phyloP scores from a whole-genome alignment of 768 basidiomycete genomes.

The Phlebiopsis flavidoalba region DNA sequence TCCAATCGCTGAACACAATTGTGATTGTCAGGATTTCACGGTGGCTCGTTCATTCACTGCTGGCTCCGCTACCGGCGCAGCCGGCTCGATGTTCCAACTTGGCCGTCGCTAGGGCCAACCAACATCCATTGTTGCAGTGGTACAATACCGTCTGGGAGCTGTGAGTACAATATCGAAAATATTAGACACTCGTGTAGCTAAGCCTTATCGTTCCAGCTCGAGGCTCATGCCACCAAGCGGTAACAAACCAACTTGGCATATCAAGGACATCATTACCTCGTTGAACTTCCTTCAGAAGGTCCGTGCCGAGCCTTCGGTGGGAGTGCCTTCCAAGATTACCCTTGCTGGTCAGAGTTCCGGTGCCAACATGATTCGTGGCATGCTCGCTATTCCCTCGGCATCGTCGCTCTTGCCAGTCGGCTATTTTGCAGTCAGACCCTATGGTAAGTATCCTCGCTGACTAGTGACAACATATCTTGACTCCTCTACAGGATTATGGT shows the following conservation, averaged over 20 bases:
- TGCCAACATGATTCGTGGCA: constrained; percentile 69
- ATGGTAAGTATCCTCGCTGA: constrained; percentile 71
- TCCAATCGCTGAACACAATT: not conserved
- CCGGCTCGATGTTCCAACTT: constrained; percentile 73
- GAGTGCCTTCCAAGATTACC: constrained; percentile 59
- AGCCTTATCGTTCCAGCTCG: constrained; percentile 44
- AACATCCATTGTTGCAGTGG: constrained; percentile 71
- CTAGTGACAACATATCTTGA: not conserved
- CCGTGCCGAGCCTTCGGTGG: constrained; percentile 57
- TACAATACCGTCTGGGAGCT: constrained; percentile 82
- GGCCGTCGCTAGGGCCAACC: constrained; percentile 63
- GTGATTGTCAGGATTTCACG: constrained; percentile 63
- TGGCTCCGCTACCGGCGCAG: constrained; percentile 67
- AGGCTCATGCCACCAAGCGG: constrained; percentile 70
- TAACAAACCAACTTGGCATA: constrained; percentile 57
- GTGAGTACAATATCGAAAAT: constrained; percentile 33
- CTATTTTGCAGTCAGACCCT: constrained; percentile 83
- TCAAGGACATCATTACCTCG: constrained; percentile 63
- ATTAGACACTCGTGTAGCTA: constrained; percentile 1
- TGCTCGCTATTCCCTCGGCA: constrained; percentile 70
- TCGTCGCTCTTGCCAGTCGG: constrained; percentile 67
- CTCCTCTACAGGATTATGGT: constrained; percentile 54
- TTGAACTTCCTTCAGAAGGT: constrained; percentile 56
- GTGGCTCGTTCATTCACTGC: constrained; percentile 74
- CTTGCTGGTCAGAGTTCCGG: constrained; percentile 83